These are phyloP conservation scores for Yamadazyma membranifaciens DNA, from an alignment of 1,139 yeast genomes.

Conservation along the genomic window DNA sequence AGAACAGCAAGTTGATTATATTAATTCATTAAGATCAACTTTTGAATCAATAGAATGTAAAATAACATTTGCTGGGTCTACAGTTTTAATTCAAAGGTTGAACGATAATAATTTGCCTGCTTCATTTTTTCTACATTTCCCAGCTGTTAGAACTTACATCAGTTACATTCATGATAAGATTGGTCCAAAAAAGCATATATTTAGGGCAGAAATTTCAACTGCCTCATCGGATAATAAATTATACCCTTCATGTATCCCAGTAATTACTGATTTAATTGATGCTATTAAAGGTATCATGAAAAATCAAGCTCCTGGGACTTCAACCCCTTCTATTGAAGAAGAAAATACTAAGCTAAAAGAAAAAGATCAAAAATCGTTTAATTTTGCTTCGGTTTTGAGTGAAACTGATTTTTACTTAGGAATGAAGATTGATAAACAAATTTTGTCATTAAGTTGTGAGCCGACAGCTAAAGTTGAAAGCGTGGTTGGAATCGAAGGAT, in stretches of 20 bases:
- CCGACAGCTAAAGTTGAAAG: slow-evolving; percentile 94
- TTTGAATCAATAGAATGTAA: slow-evolving; percentile 50
- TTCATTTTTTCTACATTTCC: slow-evolving; percentile 68
- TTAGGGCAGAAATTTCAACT: slow-evolving; percentile 56
- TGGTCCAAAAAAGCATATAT: slow-evolving; percentile 36
- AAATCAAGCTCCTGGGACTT: slow-evolving; percentile 5
- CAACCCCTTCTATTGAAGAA: slow-evolving; percentile 4
- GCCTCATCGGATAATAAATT: slow-evolving; percentile 74
- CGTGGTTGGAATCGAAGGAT: slow-evolving; percentile 66
- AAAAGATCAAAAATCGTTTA: slow-evolving; percentile 15
- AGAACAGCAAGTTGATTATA: slow-evolving; percentile 19
- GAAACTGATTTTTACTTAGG: slow-evolving; percentile 65
- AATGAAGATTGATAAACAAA: slow-evolving; percentile 68
- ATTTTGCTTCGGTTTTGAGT: slow-evolving; percentile 39
- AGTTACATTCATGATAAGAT: slow-evolving; percentile 28
- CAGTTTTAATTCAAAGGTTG: slow-evolving; percentile 52
- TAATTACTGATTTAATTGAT: slow-evolving; percentile 56
- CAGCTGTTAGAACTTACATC: slow-evolving; percentile 62
- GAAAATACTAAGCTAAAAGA: not conserved
- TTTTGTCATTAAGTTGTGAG: slow-evolving; percentile 77
- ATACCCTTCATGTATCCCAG: slow-evolving; percentile 77
- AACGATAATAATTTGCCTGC: slow-evolving; percentile 44
- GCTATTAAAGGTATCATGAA: slow-evolving; percentile 44
- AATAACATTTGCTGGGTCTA: slow-evolving; percentile 68
- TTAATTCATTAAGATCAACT: slow-evolving; percentile 26